Evolutionary conservation across 2,329 filamentous ascomycete species (phyloP), one percentile per base, ranked within the genome.

Genomic region (Penicillium digitatum): DNA sequence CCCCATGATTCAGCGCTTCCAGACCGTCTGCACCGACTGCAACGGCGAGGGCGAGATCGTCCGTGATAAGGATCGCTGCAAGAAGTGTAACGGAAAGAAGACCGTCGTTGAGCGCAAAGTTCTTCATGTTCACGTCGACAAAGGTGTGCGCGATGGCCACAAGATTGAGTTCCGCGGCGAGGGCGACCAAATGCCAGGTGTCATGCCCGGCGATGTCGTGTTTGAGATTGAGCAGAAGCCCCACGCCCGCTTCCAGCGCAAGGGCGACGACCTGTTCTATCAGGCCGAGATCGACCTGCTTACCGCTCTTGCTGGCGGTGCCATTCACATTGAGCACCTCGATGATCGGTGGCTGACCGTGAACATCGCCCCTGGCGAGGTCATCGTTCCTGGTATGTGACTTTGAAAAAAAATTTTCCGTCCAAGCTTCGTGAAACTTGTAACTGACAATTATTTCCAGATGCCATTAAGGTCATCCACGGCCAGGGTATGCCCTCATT

Each of bases 201-300:
- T 95, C 50, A 84, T 95, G 72, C 89, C 94, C 16, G 94, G 95
- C 63, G 95, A 99, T 71, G 94, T 99, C 55, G 88, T 96, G 59
- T 99, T 99, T 72, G 92, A 97, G 79, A 97, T 99, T 62, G 93
- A 97, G 77, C 91, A 97, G 82, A 99, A 99, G 84, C 92, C 92
- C n/a, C 94, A 99, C 75, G 62, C 87, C 27, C 87, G 94, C 61
- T 99, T 99, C 82, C 91, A 93, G 72, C 89, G 94, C 66, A 95
- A 94, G 76, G 92, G 95, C 29, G 94, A 99, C 71, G 93, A 99
- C 69, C 82, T 99, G 18, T 90, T 96, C 72, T 97, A 93, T 81
- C 88, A 94, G 60, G 90, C 89, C 65, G 90, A 97, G 62, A 95
- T 99, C 62, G 94, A 99, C 69, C 87, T 99, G 42, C 86, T 97